Evolutionary conservation across 2,329 filamentous ascomycete species (phyloP).

Genomic region (Diaporthe citri): DNA sequence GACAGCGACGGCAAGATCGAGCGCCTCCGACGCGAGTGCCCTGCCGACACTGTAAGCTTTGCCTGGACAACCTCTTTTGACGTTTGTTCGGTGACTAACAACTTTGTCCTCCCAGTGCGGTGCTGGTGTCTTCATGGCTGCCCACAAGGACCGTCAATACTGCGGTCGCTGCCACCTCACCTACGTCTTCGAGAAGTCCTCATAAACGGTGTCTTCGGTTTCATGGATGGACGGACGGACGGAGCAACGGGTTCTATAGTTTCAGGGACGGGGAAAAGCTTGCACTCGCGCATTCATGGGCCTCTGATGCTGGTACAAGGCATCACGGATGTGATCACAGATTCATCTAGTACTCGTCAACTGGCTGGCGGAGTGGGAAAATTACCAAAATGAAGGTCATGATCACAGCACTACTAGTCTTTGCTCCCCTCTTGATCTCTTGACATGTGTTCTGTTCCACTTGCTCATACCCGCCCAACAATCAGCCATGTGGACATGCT

Average conservation of each 20-base stretch:
- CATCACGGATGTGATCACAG: slow-evolving; percentile 30
- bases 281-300: slow-evolving; percentile 30
- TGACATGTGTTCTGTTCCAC: background rate
- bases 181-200: slow-evolving; percentile 78
- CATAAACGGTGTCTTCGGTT: slow-evolving; percentile 54
- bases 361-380: slow-evolving; percentile 33
- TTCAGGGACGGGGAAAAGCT: slow-evolving; percentile 37
- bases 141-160: slow-evolving; percentile 99
- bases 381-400: slow-evolving; percentile 36
- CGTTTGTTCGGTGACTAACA: slow-evolving; percentile 49
- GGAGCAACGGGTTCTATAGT: slow-evolving; percentile 34
- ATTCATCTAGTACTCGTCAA: slow-evolving; percentile 36
- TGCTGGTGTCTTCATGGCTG: slow-evolving; percentile 99
- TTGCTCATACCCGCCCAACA: background rate
- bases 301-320: slow-evolving; percentile 10
- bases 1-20: slow-evolving; percentile 99
- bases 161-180: slow-evolving; percentile 82
- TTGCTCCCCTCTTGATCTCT: background rate
- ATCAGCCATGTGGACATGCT: background rate
- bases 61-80: background rate
- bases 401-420: slow-evolving; percentile 14
- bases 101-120: slow-evolving; percentile 75
- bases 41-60: slow-evolving; percentile 81
- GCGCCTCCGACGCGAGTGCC: slow-evolving; percentile 98
- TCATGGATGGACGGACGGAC: slow-evolving; percentile 41